A percentile compares a stretch with the other conserved stretches of the same genome.
phyloP scores from a whole-genome alignment of 371 early-diverging fungal species.

The Mortierella sp. region DNA sequence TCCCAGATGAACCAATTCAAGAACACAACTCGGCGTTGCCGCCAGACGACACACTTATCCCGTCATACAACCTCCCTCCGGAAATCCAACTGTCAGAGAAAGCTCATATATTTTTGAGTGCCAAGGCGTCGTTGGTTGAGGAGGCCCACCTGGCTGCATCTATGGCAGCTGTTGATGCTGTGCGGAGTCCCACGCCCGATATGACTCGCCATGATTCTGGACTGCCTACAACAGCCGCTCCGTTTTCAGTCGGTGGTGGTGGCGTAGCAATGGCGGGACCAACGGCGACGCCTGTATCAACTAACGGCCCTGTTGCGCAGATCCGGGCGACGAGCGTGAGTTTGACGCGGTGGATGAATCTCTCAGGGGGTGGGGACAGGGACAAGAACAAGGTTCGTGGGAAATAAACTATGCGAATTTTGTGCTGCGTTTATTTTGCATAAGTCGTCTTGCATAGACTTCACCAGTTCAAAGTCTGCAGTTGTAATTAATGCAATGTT shows the following conservation, averaged over 20 bases:
- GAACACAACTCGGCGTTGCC: slow-evolving; percentile 40
- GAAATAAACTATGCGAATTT: not conserved
- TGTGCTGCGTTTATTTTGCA: not conserved
- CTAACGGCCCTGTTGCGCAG: slow-evolving; percentile 28
- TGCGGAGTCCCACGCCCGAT: slow-evolving; percentile 30
- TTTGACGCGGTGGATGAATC: slow-evolving; percentile 42
- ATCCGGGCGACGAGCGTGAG: slow-evolving; percentile 32
- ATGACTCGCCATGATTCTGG: slow-evolving; percentile 2
- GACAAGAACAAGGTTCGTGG: slow-evolving; percentile 46
- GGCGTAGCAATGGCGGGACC: not conserved
- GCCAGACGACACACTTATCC: slow-evolving; percentile 47
- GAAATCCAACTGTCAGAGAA: slow-evolving; percentile 48
- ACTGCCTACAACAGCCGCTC: not conserved
- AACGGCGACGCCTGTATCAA: not conserved
- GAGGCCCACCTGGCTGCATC: slow-evolving; percentile 31
- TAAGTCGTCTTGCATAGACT: too few relatives aligned
- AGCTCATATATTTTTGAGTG: slow-evolving; percentile 33
- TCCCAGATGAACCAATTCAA: slow-evolving; percentile 25
- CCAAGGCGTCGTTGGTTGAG: slow-evolving; percentile 39
- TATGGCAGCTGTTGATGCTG: slow-evolving; percentile 29
- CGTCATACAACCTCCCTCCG: slow-evolving; percentile 33
- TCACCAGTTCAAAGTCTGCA: not conserved
- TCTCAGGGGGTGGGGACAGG: slow-evolving; percentile 29
- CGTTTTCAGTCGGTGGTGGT: not conserved
- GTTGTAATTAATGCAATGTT: not conserved